Evolutionary conservation across 768 basidiomycete species (phyloP).

Genomic region (Tulasnella sp.): DNA sequence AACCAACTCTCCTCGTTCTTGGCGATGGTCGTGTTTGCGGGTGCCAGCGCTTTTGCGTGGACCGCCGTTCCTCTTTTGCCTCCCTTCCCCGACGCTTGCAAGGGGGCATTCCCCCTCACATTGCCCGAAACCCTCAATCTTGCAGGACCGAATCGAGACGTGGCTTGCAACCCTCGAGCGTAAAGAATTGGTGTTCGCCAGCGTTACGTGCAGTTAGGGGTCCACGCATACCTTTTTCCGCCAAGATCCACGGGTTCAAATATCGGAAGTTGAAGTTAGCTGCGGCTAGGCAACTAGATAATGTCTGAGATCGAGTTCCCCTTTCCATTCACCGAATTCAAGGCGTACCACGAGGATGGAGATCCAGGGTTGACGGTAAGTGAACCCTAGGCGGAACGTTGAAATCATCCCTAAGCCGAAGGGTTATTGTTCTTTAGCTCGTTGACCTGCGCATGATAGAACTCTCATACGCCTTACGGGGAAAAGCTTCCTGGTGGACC

Average conservation of each 20-base stretch:
- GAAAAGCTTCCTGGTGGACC: slow-evolving; percentile 15
- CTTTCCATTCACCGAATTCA: neutral
- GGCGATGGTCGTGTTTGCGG: too few relatives aligned
- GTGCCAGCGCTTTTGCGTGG: too few relatives aligned
- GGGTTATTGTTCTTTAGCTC: neutral
- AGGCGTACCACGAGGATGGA: neutral
- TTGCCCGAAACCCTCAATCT: too few relatives aligned
- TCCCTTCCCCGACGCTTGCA: too few relatives aligned
- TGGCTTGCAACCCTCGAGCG: too few relatives aligned
- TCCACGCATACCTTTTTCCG: neutral
- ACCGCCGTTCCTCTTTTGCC: too few relatives aligned
- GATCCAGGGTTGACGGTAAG: neutral
- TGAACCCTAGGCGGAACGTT: neutral
- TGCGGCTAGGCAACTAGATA: neutral
- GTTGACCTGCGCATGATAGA: slow-evolving; percentile 5
- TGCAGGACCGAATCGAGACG: too few relatives aligned
- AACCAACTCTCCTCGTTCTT: too few relatives aligned
- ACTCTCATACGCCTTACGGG: slow-evolving; percentile 16
- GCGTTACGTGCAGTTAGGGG: too few relatives aligned
- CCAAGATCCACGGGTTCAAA: neutral
- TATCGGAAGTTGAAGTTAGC: too few relatives aligned
- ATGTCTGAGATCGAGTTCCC: neutral
- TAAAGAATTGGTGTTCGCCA: too few relatives aligned
- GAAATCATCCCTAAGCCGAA: neutral
- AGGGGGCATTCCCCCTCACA: too few relatives aligned